Percentiles rank a stretch among this genome's conserved stretches.
Evolutionary conservation across 495 filamentous ascomycete genomes (phyloP).

Genomic region (Sabuloglossum arenarium): DNA sequence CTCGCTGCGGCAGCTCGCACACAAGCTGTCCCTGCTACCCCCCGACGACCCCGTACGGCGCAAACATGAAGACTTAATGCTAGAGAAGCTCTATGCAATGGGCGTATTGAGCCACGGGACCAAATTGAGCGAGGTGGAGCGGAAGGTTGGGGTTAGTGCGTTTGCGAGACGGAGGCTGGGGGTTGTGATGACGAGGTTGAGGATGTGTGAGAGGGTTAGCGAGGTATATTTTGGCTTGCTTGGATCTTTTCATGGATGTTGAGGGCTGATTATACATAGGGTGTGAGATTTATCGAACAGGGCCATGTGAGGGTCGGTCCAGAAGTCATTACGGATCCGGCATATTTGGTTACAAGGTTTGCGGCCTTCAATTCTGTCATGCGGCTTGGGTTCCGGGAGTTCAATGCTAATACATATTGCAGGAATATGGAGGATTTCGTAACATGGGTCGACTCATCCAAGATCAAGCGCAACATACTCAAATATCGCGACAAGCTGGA

Average conservation of each 20-base stretch:
- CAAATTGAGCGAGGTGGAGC: slow-evolving; percentile 68
- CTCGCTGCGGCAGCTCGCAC: slow-evolving; percentile 67
- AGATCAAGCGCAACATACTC: slow-evolving; percentile 91
- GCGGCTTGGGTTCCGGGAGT: too few species aligned
- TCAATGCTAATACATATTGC: too few species aligned
- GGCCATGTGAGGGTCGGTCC: slow-evolving; percentile 88
- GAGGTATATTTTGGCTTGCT: too few species aligned
- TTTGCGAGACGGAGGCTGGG: slow-evolving; percentile 62
- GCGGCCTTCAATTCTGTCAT: slow-evolving; percentile 3
- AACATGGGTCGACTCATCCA: slow-evolving; percentile 88
- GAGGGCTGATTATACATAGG: slow-evolving; percentile 12
- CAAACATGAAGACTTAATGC: slow-evolving; percentile 61
- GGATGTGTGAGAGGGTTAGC: slow-evolving; percentile 72
- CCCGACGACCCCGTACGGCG: slow-evolving; percentile 55
- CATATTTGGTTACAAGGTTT: slow-evolving; percentile 45
- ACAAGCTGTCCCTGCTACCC: slow-evolving; percentile 55
- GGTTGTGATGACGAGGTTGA: slow-evolving; percentile 69
- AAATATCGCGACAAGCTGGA: slow-evolving; percentile 87
- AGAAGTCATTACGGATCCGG: slow-evolving; percentile 75
- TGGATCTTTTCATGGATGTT: neutral
- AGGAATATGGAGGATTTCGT: slow-evolving; percentile 90
- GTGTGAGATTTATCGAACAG: slow-evolving; percentile 78
- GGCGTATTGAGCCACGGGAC: slow-evolving; percentile 42
- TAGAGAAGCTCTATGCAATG: slow-evolving; percentile 82
- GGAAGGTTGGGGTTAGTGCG: slow-evolving; percentile 64